Percentiles rank a stretch among this genome's conserved stretches.
phyloP scores from a whole-genome alignment of 139 green algal genomes.

The Diplosphaera chodatii region DNA sequence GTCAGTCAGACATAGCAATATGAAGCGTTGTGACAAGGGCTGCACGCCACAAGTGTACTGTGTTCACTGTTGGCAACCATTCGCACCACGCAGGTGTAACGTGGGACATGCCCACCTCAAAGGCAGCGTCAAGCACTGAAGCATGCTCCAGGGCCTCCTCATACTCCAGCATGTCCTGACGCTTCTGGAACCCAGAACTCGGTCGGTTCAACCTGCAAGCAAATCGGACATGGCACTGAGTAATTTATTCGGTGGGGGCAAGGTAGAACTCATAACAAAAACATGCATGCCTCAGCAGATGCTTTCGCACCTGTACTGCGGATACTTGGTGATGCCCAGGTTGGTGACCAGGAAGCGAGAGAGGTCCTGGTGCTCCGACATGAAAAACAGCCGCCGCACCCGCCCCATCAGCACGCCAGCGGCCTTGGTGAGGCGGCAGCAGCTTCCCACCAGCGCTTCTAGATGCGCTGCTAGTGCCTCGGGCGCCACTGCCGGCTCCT shows the following conservation, averaged over 20 bases:
- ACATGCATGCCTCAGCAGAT: no score
- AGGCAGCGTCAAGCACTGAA: constrained; percentile 33
- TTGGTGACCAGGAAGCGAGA: constrained; percentile 44
- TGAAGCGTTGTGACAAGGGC: no score
- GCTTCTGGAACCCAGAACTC: constrained; percentile 32
- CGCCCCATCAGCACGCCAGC: constrained; percentile 19
- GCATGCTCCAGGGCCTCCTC: constrained; percentile 57
- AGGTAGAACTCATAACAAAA: no score
- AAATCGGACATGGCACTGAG: not conserved
- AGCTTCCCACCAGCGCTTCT: no score
- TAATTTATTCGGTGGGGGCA: no score
- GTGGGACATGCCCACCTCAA: constrained; percentile 45
- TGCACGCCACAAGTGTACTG: no score
- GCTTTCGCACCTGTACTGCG: constrained; percentile 43
- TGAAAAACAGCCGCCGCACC: constrained; percentile 74
- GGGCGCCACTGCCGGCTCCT: no score
- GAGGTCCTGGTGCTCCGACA: constrained; percentile 61
- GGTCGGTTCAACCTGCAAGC: not conserved
- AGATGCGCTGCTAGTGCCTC: no score
- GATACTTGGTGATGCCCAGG: constrained; percentile 57
- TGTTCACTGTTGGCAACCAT: no score
- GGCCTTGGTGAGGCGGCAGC: not conserved
- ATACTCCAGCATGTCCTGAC: constrained; percentile 61
- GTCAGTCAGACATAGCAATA: no score
- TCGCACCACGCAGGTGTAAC: no score